Evolutionary conservation across 2,329 filamentous ascomycete genomes (phyloP).

Genomic region (Emericellopsis cladophorae): DNA sequence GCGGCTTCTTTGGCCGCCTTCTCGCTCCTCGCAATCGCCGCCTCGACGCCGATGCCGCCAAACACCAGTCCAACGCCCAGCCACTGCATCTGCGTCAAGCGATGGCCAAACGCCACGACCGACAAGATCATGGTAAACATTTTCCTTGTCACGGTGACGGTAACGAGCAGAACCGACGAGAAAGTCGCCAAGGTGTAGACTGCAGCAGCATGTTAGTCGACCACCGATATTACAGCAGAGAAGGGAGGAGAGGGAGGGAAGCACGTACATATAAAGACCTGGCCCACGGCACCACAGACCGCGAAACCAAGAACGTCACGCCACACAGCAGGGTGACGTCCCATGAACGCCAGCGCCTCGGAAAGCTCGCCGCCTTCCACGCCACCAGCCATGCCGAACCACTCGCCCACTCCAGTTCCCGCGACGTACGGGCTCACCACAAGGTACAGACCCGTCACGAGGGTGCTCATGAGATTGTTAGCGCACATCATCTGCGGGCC

Average conservation of each 20-base stretch:
- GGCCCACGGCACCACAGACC: conserved; percentile 79
- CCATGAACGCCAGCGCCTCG: conserved; percentile 71
- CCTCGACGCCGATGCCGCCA: conserved; percentile 88
- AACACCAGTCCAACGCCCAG: conserved; percentile 86
- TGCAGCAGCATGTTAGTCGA: conserved; percentile 12
- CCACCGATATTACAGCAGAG: neutral
- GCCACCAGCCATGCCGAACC: conserved; percentile 52
- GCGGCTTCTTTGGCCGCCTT: conserved; percentile 68
- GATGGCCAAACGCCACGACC: conserved; percentile 88
- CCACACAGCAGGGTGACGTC: conserved; percentile 66
- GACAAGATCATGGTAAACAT: conserved; percentile 99
- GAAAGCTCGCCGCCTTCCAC: conserved; percentile 60
- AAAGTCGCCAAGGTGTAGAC: conserved; percentile 90
- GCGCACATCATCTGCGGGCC: conserved; percentile 99
- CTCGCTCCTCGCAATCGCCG: conserved; percentile 64
- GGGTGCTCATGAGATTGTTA: conserved; percentile 78
- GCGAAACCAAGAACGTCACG: conserved; percentile 85
- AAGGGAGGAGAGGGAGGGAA: neutral
- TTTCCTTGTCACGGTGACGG: conserved; percentile 93
- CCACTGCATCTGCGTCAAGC: conserved; percentile 81
- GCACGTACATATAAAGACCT: conserved; percentile 79
- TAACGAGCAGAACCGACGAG: conserved; percentile 82
- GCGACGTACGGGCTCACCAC: conserved; percentile 70
- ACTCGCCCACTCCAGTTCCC: conserved; percentile 48
- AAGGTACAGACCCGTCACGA: conserved; percentile 66